Conservation (phyloP, 75 land plant species). For the Pinus tabuliformis region DNA sequence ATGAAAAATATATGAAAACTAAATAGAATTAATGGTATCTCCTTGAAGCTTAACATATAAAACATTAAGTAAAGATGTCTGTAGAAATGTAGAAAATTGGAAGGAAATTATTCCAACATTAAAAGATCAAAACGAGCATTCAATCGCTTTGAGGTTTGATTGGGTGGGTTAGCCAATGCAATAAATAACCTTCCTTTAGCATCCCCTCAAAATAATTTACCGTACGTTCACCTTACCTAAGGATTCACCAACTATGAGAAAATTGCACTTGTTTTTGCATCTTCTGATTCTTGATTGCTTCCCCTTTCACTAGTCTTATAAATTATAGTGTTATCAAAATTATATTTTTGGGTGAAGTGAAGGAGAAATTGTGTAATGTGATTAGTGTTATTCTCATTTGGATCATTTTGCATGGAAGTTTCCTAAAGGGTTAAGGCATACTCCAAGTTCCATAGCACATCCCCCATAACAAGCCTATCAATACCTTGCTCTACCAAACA, state of each 20-base stretch:
- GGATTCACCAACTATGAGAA: constrained; percentile 54
- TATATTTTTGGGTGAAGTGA: neutral
- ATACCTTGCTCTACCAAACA: constrained; percentile 39
- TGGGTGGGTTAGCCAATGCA: neutral
- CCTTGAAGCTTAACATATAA: neutral
- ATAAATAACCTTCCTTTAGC: neutral
- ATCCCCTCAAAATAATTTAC: neutral
- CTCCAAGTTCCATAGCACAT: constrained; percentile 49
- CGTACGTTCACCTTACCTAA: constrained; percentile 25
- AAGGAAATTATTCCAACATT: neutral
- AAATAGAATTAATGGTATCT: neutral
- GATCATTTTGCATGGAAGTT: constrained; percentile 3
- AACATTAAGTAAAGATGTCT: neutral
- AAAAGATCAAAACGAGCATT: neutral
- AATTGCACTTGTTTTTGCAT: constrained; percentile 28
- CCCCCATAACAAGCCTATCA: constrained; percentile 48
- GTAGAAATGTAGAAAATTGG: neutral
- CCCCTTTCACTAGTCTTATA: constrained; percentile 4
- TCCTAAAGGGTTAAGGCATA: constrained; percentile 46
- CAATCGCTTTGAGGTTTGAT: neutral
- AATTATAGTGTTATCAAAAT: neutral
- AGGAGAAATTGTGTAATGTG: constrained; percentile 6
- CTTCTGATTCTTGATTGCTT: constrained; percentile 15
- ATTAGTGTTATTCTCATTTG: constrained; percentile 10
- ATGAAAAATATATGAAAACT: neutral